These are phyloP conservation scores for Kregervanrija fluxuum DNA, from an alignment of 805 yeast species.

Conservation along the genomic window DNA sequence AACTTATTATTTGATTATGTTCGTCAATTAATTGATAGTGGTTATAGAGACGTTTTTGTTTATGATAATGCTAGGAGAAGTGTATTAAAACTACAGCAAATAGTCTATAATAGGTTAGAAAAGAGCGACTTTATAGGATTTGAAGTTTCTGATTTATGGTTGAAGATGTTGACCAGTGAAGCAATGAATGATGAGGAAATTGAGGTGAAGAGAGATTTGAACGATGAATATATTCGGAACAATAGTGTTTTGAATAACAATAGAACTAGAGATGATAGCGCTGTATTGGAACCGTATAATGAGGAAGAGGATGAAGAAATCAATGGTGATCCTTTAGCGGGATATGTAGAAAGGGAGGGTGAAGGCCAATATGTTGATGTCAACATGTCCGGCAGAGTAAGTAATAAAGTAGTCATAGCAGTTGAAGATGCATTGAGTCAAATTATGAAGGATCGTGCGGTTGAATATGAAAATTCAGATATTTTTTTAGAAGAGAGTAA, in stretches of 20 bases:
- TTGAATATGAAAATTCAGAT: neutral
- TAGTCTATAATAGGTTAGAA: constrained; percentile 44
- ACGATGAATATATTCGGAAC: neutral
- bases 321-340: constrained; percentile 27
- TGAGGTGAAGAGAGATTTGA: constrained; percentile 1
- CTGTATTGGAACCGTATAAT: no score
- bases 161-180: constrained; percentile 44
- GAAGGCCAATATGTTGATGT: constrained; percentile 24
- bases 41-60: constrained; percentile 17
- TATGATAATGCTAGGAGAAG: constrained; percentile 52
- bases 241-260: no score
- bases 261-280: no score
- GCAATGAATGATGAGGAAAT: neutral
- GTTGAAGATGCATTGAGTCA: constrained; percentile 63
- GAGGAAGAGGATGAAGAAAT: constrained; percentile 18
- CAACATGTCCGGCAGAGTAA: constrained; percentile 26
- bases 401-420: constrained; percentile 45
- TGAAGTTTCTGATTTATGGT: constrained; percentile 48
- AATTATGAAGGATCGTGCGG: constrained; percentile 35
- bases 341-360: constrained; percentile 22
- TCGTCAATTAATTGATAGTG: constrained; percentile 27
- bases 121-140: constrained; percentile 51
- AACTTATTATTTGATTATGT: constrained; percentile 28
- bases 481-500: constrained; percentile 6
- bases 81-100: constrained; percentile 52